Percentiles rank a stretch among this genome's conserved stretches.
phyloP scores from a whole-genome alignment of 1,284 basidiomycete species.

The Trametes versicolor region DNA sequence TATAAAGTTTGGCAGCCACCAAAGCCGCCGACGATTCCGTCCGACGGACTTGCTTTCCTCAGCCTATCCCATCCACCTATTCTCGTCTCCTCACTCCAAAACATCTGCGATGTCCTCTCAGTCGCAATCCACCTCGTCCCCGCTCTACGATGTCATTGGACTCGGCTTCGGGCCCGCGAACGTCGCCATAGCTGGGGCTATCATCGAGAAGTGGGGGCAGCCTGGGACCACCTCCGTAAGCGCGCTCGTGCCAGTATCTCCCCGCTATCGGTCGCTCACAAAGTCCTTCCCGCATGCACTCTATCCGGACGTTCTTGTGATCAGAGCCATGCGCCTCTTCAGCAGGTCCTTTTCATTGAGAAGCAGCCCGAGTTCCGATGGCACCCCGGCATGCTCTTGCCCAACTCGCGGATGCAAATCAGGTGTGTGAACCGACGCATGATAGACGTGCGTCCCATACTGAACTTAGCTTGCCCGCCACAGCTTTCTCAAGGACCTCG shows the following conservation, averaged over 20 bases:
- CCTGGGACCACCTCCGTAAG: constrained; percentile 25
- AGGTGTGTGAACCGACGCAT: constrained; percentile 46
- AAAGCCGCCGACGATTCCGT: constrained; percentile 23
- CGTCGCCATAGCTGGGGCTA: constrained; percentile 63
- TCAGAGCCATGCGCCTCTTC: constrained; percentile 34
- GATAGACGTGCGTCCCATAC: constrained; percentile 14
- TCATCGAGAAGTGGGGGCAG: constrained; percentile 51
- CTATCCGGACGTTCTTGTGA: constrained; percentile 8
- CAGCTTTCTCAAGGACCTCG: constrained; percentile 69
- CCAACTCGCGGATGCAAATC: constrained; percentile 68
- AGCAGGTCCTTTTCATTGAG: constrained; percentile 61
- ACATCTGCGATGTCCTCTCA: constrained; percentile 21
- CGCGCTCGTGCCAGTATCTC: constrained; percentile 7
- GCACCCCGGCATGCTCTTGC: constrained; percentile 70
- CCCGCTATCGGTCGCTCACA: constrained; percentile 19
- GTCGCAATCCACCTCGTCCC: constrained; percentile 23
- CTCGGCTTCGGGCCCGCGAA: constrained; percentile 71
- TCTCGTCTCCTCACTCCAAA: constrained; percentile 12
- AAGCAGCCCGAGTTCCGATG: constrained; percentile 58
- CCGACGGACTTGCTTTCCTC: constrained; percentile 21
- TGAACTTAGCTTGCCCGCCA: constrained; percentile 25
- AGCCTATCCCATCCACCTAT: constrained; percentile 20
- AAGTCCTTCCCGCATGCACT: constrained; percentile 1
- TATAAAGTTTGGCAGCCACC: constrained; percentile 29
- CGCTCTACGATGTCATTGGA: constrained; percentile 59